Base-by-base conservation (phyloP, 2,329 filamentous ascomycete species). In the Nigrospora osmanthi region DNA sequence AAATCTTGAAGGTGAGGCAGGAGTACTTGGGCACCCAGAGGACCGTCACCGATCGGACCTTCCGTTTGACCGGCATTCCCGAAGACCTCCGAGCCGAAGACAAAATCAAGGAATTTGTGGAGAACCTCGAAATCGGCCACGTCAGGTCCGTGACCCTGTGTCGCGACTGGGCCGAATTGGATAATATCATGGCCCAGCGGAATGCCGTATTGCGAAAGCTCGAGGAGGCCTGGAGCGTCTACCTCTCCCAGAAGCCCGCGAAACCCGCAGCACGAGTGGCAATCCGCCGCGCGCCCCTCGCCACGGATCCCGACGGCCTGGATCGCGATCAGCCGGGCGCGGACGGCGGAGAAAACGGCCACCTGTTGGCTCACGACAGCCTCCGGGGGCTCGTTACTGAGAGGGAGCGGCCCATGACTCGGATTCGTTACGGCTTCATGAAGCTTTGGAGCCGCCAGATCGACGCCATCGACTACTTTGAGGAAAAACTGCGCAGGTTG, bases 41-140 rank as follows among this genome's bases (percentile, higher is more conserved):
- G 0, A 97, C 91, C n/a, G 80, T 96, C 42, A 97, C 93, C 1
- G 93, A 98, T 65, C 82, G 90, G 31, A 98, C 93, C 0, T 90
- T 98, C 56, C 83, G 89, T 19, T 69, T 98, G 15, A 93, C 91
- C 0, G 91, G 91, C 0, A 91, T 98, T 17, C 93, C 94, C 0
- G 60, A 65, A 4, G 82, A 91, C 19, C 67, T 97, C 47, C 79
- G 87, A 46, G 85, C 85, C 0, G 91, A 97, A 62, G 78, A 81
- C 11, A 84, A 84, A 55, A 88, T 98, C 53, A 93, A 88, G 60
- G 74, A 87, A 3, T 83, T 96, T 45, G 81, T 98, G 23, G 90
- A 98, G 58, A 85, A 84, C 49, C 70, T 98, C 12, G 81, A 86
- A 44, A 91, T 98, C 53, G 94, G 93, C 13, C 86, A 85, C 49